A percentile compares a stretch with the other conserved stretches of the same genome.
Conservation (phyloP, 1,139 yeast genomes). For the Meyerozyma athensensis region DNA sequence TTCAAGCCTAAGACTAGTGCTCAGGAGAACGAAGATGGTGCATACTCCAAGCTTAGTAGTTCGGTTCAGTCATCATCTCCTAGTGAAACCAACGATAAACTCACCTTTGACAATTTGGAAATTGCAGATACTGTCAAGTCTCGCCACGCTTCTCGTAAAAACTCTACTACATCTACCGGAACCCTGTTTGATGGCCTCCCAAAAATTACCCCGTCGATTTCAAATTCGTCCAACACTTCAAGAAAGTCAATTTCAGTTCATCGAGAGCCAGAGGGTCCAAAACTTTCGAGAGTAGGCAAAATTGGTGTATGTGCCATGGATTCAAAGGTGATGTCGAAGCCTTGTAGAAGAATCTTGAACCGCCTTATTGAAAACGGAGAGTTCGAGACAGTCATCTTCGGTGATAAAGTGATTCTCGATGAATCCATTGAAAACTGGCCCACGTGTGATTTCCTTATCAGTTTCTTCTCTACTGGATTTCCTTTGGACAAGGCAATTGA, state of each 20-base stretch:
- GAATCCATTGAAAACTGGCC: constrained; percentile 97
- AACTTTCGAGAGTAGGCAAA: constrained; percentile 76
- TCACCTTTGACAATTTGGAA: constrained; percentile 18
- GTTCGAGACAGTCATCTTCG: constrained; percentile 94
- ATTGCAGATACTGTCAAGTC: constrained; percentile 11
- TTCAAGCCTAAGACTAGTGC: constrained; percentile 70
- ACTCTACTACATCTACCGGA: constrained; percentile 19
- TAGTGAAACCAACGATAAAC: constrained; percentile 11
- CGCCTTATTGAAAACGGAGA: constrained; percentile 89
- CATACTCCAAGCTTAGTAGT: constrained; percentile 9
- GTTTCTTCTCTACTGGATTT: constrained; percentile 93
- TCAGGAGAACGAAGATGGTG: constrained; percentile 38
- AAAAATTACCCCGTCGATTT: constrained; percentile 31
- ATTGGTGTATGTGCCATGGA: constrained; percentile 99
- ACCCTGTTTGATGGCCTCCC: constrained; percentile 13
- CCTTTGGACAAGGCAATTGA: constrained; percentile 94
- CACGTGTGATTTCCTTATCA: constrained; percentile 89
- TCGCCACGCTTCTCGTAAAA: constrained; percentile 15
- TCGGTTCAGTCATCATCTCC: constrained; percentile 9
- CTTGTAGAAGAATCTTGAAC: constrained; percentile 87
- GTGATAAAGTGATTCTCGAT: constrained; percentile 94
- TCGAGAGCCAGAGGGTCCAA: constrained; percentile 40
- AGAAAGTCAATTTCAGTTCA: constrained; percentile 44
- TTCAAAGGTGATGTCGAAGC: constrained; percentile 90
- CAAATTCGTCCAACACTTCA: constrained; percentile 36